Percentiles rank a stretch among this genome's conserved stretches.
Evolutionary conservation across 2,329 filamentous ascomycete species (phyloP).

Genomic region (Thielaviopsis populi): DNA sequence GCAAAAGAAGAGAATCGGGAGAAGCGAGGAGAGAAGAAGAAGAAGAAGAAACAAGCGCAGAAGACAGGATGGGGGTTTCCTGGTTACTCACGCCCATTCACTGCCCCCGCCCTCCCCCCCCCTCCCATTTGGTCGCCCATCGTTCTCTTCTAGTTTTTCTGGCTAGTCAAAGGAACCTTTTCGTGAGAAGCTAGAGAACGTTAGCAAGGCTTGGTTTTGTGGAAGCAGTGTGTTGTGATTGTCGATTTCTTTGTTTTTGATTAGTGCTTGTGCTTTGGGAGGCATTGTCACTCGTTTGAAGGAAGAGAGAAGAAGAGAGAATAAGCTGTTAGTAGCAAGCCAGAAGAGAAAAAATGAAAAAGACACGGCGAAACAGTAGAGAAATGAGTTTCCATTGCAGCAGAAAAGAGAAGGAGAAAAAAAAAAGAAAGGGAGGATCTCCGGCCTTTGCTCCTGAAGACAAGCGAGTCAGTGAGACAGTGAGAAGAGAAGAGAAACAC

Average conservation of each 20-base stretch:
- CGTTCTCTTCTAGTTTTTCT: not conserved
- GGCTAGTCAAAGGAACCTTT: not conserved
- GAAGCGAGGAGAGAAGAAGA: not conserved
- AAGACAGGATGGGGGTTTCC: not conserved
- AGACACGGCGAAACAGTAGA: not conserved
- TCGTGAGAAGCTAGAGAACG: not conserved
- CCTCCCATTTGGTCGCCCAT: not conserved
- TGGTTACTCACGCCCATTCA: not conserved
- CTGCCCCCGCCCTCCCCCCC: not conserved
- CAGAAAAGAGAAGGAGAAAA: conserved; percentile 1
- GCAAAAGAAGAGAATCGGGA: not conserved
- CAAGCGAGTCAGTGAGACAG: not conserved
- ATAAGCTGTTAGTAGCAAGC: not conserved
- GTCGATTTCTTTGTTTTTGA: not conserved
- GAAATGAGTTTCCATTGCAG: conserved; percentile 3
- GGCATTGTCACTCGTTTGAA: not conserved
- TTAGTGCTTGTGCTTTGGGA: not conserved
- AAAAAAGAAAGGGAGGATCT: not conserved
- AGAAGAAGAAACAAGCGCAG: not conserved
- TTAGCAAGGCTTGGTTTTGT: not conserved
- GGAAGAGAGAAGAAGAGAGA: not conserved
- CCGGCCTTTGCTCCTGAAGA: not conserved
- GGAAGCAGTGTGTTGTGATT: not conserved
- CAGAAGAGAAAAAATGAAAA: not conserved
- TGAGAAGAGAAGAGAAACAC: too few species aligned